Evolutionary conservation across 495 filamentous ascomycete species (phyloP).

Genomic region (Xylaria grammica): DNA sequence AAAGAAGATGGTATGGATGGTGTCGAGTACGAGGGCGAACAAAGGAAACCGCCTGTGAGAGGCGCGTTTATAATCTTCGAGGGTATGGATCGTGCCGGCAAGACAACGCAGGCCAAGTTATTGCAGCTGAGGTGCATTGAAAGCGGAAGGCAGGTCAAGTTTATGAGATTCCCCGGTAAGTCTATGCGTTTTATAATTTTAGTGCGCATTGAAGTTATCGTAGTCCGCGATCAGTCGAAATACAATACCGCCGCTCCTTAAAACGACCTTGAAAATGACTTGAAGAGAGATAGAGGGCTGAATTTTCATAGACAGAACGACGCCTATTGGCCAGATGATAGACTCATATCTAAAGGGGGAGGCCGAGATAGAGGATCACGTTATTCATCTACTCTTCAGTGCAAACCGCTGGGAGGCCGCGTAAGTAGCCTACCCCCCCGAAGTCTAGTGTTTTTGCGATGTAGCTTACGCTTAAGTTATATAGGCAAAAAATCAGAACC

Average conservation of each 20-base stretch:
- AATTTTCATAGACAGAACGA: slow-evolving; percentile 71
- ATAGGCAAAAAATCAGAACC: slow-evolving; percentile 62
- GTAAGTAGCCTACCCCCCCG: slow-evolving; percentile 40
- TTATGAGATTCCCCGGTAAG: slow-evolving; percentile 88
- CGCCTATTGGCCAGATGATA: slow-evolving; percentile 89
- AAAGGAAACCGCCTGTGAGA: slow-evolving; percentile 45
- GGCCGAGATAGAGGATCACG: slow-evolving; percentile 82
- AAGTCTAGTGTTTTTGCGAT: neutral
- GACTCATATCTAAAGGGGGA: slow-evolving; percentile 80
- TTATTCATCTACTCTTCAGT: slow-evolving; percentile 93
- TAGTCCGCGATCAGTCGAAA: neutral
- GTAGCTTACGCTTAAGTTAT: slow-evolving; percentile 3
- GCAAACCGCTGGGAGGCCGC: slow-evolving; percentile 94
- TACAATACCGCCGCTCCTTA: neutral
- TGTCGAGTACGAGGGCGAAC: slow-evolving; percentile 24
- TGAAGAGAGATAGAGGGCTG: neutral
- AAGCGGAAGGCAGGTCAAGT: slow-evolving; percentile 67
- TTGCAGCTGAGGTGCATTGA: slow-evolving; percentile 67
- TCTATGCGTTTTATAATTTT: neutral
- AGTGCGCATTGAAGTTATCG: neutral
- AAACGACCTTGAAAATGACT: neutral
- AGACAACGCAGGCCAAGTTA: slow-evolving; percentile 88
- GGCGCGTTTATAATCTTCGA: slow-evolving; percentile 89
- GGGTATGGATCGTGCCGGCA: slow-evolving; percentile 91
- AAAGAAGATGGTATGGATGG: slow-evolving; percentile 26